Evolutionary conservation across 192 early-diverging fungal species (phyloP).

Genomic region (Coemansia interrupta): DNA sequence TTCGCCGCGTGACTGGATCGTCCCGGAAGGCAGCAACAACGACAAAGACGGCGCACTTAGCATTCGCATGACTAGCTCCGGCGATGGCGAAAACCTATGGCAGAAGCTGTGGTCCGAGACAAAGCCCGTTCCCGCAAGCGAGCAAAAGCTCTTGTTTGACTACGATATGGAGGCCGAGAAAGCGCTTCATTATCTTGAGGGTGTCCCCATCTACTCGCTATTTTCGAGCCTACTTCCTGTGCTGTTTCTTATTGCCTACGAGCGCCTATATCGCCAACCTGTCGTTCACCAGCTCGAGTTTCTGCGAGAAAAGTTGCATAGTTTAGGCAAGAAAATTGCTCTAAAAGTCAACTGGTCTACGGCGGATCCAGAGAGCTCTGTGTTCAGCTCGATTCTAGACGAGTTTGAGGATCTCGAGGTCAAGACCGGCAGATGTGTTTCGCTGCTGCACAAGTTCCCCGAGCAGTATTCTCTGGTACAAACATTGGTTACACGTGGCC

Average conservation of each 20-base stretch:
- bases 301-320: slow-evolving; percentile 22
- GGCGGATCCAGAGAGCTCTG: slow-evolving; percentile 35
- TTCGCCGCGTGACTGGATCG: slow-evolving; percentile 90
- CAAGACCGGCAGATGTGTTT: slow-evolving; percentile 42
- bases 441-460: slow-evolving; percentile 48
- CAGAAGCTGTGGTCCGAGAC: slow-evolving; percentile 75
- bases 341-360: slow-evolving; percentile 21
- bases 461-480: slow-evolving; percentile 39
- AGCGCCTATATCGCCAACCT: slow-evolving; percentile 56
- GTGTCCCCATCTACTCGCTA: slow-evolving; percentile 53
- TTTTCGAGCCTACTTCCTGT: slow-evolving; percentile 70
- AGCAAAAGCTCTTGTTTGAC: slow-evolving; percentile 82
- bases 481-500: slow-evolving; percentile 29
- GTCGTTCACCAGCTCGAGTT: slow-evolving; percentile 28
- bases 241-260: slow-evolving; percentile 71
- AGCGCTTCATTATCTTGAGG: slow-evolving; percentile 67
- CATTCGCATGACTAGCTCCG: slow-evolving; percentile 64
- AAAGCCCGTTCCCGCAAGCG: slow-evolving; percentile 56
- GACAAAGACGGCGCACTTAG: slow-evolving; percentile 57
- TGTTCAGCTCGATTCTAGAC: slow-evolving; percentile 42
- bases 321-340: slow-evolving; percentile 27
- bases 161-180: slow-evolving; percentile 71
- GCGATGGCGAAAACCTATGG: slow-evolving; percentile 77
- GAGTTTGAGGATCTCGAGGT: slow-evolving; percentile 44
- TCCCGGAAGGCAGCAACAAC: slow-evolving; percentile 50